A percentile compares a stretch with the other conserved stretches of the same genome.
These are phyloP conservation scores for Nitzschia putrida DNA, from an alignment of 108 stramenopile genomes.

Conservation along the genomic window DNA sequence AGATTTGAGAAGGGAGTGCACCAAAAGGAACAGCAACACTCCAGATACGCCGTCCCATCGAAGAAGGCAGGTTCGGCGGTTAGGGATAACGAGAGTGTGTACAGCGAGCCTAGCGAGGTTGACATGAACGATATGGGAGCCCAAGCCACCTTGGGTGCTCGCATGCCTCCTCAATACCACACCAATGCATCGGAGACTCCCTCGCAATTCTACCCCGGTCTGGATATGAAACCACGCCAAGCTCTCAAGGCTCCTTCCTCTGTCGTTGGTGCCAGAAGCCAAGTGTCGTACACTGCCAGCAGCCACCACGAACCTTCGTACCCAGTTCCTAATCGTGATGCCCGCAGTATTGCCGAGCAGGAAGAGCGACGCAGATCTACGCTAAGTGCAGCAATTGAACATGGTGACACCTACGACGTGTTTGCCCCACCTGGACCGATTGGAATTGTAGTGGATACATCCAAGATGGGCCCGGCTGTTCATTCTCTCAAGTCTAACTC, in stretches of 20 bases:
- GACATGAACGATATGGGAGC: slow-evolving; percentile 9
- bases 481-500: slow-evolving; percentile 78
- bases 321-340: not conserved
- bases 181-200: not conserved
- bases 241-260: not conserved
- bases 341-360: slow-evolving; percentile 1
- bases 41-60: not conserved
- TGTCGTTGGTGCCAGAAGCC: slow-evolving; percentile 3
- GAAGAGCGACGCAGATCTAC: slow-evolving; percentile 8
- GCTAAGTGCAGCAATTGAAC: slow-evolving; percentile 7
- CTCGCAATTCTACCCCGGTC: not conserved
- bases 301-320: not conserved
- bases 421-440: slow-evolving; percentile 80
- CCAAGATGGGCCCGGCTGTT: slow-evolving; percentile 72
- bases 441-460: slow-evolving; percentile 84
- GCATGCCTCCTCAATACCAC: not conserved
- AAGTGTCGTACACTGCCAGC: not conserved
- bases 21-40: not conserved
- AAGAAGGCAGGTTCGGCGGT: not conserved
- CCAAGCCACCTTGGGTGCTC: slow-evolving; percentile 10
- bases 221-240: not conserved
- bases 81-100: slow-evolving; percentile 6
- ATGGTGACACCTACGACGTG: slow-evolving; percentile 54
- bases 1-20: not conserved
- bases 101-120: slow-evolving; percentile 17